Conservation (phyloP, 1,139 yeast genomes). For the Saccharomyces hybrid region DNA sequence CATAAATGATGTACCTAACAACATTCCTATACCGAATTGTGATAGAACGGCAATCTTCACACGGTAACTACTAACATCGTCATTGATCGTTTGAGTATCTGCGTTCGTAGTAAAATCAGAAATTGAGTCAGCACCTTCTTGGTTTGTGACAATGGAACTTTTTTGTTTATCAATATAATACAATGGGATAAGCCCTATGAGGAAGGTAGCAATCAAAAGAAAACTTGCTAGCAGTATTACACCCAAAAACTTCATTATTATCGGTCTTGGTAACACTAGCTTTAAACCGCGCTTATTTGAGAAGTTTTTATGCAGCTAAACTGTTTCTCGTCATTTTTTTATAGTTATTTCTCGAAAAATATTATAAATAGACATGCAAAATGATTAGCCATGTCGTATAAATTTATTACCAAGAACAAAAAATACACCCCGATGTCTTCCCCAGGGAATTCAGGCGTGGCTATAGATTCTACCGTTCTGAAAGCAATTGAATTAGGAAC, state of each 20-base stretch:
- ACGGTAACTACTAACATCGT: neutral
- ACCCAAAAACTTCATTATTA: constrained; percentile 11
- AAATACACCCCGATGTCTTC: neutral
- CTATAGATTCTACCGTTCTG: constrained; percentile 2
- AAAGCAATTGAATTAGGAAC: constrained; percentile 28
- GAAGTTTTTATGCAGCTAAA: neutral
- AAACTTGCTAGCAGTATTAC: constrained; percentile 15
- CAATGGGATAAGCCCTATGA: constrained; percentile 35
- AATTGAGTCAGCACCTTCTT: constrained; percentile 10
- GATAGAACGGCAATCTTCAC: constrained; percentile 29
- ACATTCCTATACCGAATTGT: constrained; percentile 48
- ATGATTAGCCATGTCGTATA: neutral
- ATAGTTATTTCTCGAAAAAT: neutral
- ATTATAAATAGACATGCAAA: neutral
- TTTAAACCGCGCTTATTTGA: neutral
- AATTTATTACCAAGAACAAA: neutral
- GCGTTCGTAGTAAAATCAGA: neutral
- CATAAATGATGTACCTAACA: constrained; percentile 49
- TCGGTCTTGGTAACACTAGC: neutral
- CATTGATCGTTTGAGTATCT: neutral
- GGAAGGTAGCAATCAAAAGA: constrained; percentile 26
- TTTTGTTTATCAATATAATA: constrained; percentile 14
- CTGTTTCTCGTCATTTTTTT: neutral
- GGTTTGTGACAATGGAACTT: constrained; percentile 13
- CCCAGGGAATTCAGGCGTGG: neutral